Conservation (phyloP, 2,329 filamentous ascomycete species). For the Aspergillus felis region DNA sequence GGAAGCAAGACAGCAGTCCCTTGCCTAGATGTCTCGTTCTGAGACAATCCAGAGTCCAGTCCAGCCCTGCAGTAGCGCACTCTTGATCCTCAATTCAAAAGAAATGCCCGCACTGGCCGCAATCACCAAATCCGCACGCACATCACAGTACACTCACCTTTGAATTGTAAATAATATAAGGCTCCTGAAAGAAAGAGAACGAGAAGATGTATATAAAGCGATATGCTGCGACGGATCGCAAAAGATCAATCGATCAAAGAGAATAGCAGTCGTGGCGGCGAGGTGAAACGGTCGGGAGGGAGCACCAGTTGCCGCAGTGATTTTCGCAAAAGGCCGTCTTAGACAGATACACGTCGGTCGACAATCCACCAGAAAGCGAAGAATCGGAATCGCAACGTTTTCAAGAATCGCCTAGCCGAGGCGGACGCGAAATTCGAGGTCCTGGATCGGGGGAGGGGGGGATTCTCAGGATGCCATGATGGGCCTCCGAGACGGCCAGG, state of each 20-base stretch:
- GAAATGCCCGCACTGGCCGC: constrained; percentile 3
- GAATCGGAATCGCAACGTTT: constrained; percentile 15
- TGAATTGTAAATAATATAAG: neutral
- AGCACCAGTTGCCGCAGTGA: neutral
- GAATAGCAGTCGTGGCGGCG: neutral
- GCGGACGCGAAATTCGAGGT: constrained; percentile 10
- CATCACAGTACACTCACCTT: constrained; percentile 5
- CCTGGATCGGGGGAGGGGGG: constrained; percentile 3
- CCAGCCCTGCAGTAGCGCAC: constrained; percentile 12
- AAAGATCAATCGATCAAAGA: neutral
- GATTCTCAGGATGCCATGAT: constrained; percentile 23
- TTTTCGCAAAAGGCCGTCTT: neutral
- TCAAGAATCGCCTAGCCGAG: constrained; percentile 12
- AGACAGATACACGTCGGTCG: neutral
- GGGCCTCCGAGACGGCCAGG: constrained; percentile 19
- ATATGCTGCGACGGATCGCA: neutral
- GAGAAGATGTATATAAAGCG: constrained; percentile 1
- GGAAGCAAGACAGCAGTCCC: constrained; percentile 3
- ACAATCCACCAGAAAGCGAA: constrained; percentile 7
- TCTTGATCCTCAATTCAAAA: neutral
- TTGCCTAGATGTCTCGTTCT: constrained; percentile 11
- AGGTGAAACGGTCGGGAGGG: neutral
- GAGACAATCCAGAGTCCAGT: constrained; percentile 7
- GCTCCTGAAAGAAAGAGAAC: neutral
- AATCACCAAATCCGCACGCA: constrained; percentile 9